A percentile compares a stretch with the other conserved stretches of the same genome.
Conservation (phyloP, 2,329 filamentous ascomycete genomes). For the Botrytis fabae region DNA sequence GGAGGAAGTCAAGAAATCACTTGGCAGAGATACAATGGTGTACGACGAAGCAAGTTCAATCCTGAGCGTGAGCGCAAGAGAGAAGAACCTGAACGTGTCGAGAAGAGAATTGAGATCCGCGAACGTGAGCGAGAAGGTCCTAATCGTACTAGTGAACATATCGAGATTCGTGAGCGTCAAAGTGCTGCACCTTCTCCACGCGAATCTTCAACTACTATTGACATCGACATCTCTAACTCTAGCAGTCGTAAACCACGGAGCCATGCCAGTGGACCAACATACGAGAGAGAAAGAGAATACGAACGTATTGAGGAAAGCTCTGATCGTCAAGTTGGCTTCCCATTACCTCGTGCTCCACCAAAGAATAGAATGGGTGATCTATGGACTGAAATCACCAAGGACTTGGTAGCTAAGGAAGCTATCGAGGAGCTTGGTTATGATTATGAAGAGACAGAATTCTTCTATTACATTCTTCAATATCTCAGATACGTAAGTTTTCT, state of each 20-base stretch:
- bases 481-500: constrained; percentile 72
- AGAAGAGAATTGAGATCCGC: constrained; percentile 20
- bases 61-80: constrained; percentile 58
- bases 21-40: constrained; percentile 78
- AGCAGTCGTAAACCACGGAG: constrained; percentile 20
- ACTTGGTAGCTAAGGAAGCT: constrained; percentile 82
- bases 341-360: constrained; percentile 30
- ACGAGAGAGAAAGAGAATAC: constrained; percentile 41
- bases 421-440: constrained; percentile 82
- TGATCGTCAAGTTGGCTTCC: constrained; percentile 49
- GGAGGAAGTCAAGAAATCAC: constrained; percentile 74
- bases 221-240: constrained; percentile 38
- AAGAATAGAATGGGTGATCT: constrained; percentile 56
- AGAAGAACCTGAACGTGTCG: constrained; percentile 16
- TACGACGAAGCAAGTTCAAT: constrained; percentile 71
- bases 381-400: constrained; percentile 98
- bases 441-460: constrained; percentile 85
- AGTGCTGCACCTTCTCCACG: constrained; percentile 25
- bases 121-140: constrained; percentile 18
- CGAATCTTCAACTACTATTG: constrained; percentile 31
- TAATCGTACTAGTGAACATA: constrained; percentile 26
- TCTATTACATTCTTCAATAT: constrained; percentile 93
- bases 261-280: constrained; percentile 24
- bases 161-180: constrained; percentile 33
- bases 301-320: constrained; percentile 54